Evolutionary conservation across 345 rosid species (phyloP).

Genomic region (Eucalyptus cloeziana): DNA sequence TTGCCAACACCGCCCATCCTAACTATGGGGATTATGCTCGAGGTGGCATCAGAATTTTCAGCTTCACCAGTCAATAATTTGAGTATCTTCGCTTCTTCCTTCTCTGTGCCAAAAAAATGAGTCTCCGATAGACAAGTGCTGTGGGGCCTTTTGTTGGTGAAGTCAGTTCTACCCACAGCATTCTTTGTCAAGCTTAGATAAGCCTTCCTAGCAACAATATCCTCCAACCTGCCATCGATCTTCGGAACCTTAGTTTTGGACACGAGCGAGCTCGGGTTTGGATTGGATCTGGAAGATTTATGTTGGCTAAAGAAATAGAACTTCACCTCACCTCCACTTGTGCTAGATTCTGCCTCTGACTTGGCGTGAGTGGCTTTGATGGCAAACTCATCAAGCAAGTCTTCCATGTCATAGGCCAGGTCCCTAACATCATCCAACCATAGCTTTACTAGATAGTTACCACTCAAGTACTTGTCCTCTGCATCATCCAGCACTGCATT

Average conservation of each 20-base stretch:
- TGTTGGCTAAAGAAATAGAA: background rate
- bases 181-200: background rate
- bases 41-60: background rate
- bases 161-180: rapidly evolving
- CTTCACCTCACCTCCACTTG: background rate
- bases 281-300: background rate
- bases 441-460: background rate
- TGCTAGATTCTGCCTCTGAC: background rate
- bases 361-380: rapidly evolving
- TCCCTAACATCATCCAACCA: background rate
- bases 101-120: background rate
- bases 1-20: background rate
- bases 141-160: background rate
- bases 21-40: background rate
- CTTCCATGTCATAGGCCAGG: background rate
- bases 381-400: background rate
- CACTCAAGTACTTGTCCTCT: background rate
- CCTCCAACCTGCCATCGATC: background rate
- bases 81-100: background rate
- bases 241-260: background rate
- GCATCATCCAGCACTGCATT: background rate
- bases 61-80: background rate
- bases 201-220: background rate
- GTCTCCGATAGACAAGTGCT: background rate
- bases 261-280: background rate